Base-by-base conservation (phyloP, 2,329 filamentous ascomycete genomes). In the Didymellaceae sp. region DNA sequence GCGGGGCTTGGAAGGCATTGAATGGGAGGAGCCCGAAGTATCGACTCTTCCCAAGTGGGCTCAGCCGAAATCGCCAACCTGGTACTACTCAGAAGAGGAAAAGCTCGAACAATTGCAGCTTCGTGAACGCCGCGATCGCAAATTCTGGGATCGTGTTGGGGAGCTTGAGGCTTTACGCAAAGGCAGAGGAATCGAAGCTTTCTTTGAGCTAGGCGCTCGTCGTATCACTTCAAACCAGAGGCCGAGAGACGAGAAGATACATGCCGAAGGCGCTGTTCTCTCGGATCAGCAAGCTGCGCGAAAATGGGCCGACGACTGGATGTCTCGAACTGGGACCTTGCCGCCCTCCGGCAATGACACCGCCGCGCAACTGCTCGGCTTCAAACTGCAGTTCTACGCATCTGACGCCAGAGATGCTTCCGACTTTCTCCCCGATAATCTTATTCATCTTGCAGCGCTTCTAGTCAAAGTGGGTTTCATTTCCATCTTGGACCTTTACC, bases 401-500 rank as follows among this genome's bases (percentile, higher is more conserved):
- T 95, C 91, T 0, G 80, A 86, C 21, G 86, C 88, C 26, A 85
- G 93, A 47, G 85, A 90, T 52, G 82, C 86, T 45, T 78, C 82
- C 1, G 94, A 97, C 65, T 81, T 86, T 2, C 80, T 97, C 2
- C 94, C 94, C 0, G 90, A 94, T 30, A 99, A 99, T 62, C 80
- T 99, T 3, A 90, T 97, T 22, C 96, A 94, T 61, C 82, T 99
- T 14, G 88, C 92, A 0, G 92, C 94, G 1, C 82, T 97, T 25
- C 83, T 99, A 22, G 92, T 99, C 75, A 99, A 99, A 75, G 90
- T 97, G 59, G 95, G 94, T 1, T 99, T 99, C 72, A 90, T 99
- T 52, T 97, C 94, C 1, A 78, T 99, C 6, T 83, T 86, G 43
- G 94, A 99, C 67, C 78, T 99, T 1, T 97, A 96, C 70, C 87